Evolutionary conservation across 1,284 basidiomycete genomes (phyloP), one percentile per base, ranked within the genome.

Genomic region (Ganoderma meredithae): DNA sequence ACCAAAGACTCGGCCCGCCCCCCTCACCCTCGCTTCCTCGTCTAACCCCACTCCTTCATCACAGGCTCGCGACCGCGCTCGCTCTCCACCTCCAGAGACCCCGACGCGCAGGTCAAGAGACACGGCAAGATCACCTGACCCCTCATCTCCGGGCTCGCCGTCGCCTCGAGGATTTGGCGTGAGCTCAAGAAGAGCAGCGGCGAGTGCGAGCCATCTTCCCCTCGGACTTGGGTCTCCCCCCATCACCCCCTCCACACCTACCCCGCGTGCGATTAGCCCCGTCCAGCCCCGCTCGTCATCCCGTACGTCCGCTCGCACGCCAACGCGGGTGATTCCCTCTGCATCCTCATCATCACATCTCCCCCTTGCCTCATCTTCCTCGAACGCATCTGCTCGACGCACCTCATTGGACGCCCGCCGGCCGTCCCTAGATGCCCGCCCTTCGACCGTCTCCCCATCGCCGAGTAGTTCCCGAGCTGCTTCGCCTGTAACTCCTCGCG

Each of bases 181-280:
- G 71, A 77, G 62, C 79, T 79, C 83, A 64, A 76, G 78, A 70
- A 79, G 80, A 67, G 79, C 78, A 39, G 78, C 82, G 56, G 74
- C 81, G 31, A 84, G 81, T 74, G 77, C 80, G 62, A 81, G 79
- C 61, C 79, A 83, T 73, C 78, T 83, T 63, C 82, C 84, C n/a
- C 73, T 81, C 40, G 74, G 73, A 2, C 63, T 66, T 65, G 64
- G 76, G 69, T 73, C 71, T 62, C 71, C 79, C 69, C 52, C 52
- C 52, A 17, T 15, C 13, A 71, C 81, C 73, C 49, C 76, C 27
- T 78, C 82, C 63, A 80, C 81, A 27, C 80, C 82, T 63, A 80
- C 81, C 25, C 80, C 80, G 31, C 81, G 82, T 64, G 79, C 81
- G 47, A 75, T 72, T 15, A 88, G 83, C 71, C 84, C 84, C 27